phyloP scores from a whole-genome alignment of 805 yeast species.

The Kluyveromyces dobzhanskii region DNA sequence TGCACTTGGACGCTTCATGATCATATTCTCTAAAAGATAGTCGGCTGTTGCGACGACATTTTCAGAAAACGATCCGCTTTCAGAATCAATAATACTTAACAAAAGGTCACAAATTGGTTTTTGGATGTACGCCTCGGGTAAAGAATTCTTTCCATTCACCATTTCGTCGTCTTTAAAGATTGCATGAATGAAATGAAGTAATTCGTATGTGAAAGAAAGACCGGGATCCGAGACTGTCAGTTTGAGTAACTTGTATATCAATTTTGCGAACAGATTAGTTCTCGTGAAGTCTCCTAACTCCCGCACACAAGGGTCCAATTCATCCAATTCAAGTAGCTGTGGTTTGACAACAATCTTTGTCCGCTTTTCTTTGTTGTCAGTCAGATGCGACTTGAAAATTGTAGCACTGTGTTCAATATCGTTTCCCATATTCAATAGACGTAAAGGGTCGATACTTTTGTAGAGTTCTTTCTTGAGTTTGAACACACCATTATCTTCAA shows the following conservation, averaged over 20 bases:
- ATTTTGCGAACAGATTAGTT: slow-evolving; percentile 44
- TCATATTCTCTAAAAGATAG: slow-evolving; percentile 41
- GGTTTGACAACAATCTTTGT: slow-evolving; percentile 46
- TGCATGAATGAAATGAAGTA: slow-evolving; percentile 67
- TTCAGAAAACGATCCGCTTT: slow-evolving; percentile 36
- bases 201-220: slow-evolving; percentile 47
- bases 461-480: slow-evolving; percentile 41
- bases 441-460: slow-evolving; percentile 50
- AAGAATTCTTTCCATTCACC: slow-evolving; percentile 32
- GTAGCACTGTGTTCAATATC: slow-evolving; percentile 46
- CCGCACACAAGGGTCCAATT: slow-evolving; percentile 29
- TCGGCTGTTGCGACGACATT: slow-evolving; percentile 48
- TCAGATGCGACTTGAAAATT: slow-evolving; percentile 36
- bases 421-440: slow-evolving; percentile 36
- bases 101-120: slow-evolving; percentile 51
- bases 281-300: slow-evolving; percentile 44
- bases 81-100: slow-evolving; percentile 41
- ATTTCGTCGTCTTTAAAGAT: slow-evolving; percentile 43
- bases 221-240: slow-evolving; percentile 42
- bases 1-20: slow-evolving; percentile 37
- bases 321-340: slow-evolving; percentile 23
- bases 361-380: slow-evolving; percentile 31
- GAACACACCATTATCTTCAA: slow-evolving; percentile 61
- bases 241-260: slow-evolving; percentile 49
- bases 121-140: slow-evolving; percentile 39